Conservation (phyloP, 1,139 yeast species). For the Hansenula sp. region DNA sequence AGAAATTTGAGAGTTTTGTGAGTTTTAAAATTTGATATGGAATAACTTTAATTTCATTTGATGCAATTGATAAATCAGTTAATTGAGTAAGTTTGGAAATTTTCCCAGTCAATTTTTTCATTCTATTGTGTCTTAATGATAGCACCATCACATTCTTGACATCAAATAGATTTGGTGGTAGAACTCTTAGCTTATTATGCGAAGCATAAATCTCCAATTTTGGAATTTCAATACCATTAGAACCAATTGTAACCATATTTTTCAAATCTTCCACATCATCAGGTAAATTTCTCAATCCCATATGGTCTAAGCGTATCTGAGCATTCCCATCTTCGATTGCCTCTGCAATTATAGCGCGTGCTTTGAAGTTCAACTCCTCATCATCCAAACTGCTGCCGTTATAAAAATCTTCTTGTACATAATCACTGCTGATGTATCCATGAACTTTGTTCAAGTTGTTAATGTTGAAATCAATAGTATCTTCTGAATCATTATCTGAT, state of each 20-base stretch:
- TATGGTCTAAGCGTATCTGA: slow-evolving; percentile 37
- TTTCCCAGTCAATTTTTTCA: slow-evolving; percentile 48
- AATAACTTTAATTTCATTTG: slow-evolving; percentile 45
- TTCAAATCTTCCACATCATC: slow-evolving; percentile 51
- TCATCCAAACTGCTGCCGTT: slow-evolving; percentile 8
- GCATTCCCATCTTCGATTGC: slow-evolving; percentile 31
- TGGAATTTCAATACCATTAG: slow-evolving; percentile 32
- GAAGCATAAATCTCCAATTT: slow-evolving; percentile 44
- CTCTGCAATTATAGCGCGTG: slow-evolving; percentile 15
- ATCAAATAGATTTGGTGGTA: slow-evolving; percentile 50
- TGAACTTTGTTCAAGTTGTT: slow-evolving; percentile 16
- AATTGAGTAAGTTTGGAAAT: slow-evolving; percentile 40
- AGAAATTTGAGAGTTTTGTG: slow-evolving; percentile 37
- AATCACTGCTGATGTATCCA: slow-evolving; percentile 20
- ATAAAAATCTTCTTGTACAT: slow-evolving; percentile 9
- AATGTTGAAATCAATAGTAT: slow-evolving; percentile 20
- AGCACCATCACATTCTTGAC: slow-evolving; percentile 49
- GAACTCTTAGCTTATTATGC: slow-evolving; percentile 41
- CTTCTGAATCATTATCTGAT: slow-evolving; percentile 9
- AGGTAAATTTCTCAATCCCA: slow-evolving; percentile 43
- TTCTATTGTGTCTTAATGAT: slow-evolving; percentile 46
- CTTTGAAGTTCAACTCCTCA: slow-evolving; percentile 13
- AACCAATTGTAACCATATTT: slow-evolving; percentile 39
- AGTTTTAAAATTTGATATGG: slow-evolving; percentile 53
- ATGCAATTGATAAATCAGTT: slow-evolving; percentile 45